phyloP scores from a whole-genome alignment of 2,329 filamentous ascomycete species.

The Fusarium sp. region DNA sequence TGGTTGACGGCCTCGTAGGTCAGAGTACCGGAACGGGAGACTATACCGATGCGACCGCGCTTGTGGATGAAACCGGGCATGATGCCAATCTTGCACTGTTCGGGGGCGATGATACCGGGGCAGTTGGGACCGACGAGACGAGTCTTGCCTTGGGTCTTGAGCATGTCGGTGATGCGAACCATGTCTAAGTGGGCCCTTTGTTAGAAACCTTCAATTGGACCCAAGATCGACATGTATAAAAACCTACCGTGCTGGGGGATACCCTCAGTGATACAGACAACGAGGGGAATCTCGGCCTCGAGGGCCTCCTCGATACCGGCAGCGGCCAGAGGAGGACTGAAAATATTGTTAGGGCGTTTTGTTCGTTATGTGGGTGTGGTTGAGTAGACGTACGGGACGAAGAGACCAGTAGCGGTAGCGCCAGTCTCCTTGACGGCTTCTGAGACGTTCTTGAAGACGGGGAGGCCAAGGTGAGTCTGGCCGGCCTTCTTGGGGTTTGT shows the following conservation, averaged over 20 bases:
- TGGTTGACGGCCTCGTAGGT: conserved; percentile 99
- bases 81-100: conserved; percentile 99
- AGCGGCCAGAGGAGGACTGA: conserved; percentile 89
- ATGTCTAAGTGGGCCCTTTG: conserved; percentile 73
- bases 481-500: conserved; percentile 99
- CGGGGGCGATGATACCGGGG: conserved; percentile 93
- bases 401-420: conserved; percentile 92
- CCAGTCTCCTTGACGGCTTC: conserved; percentile 92
- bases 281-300: conserved; percentile 89
- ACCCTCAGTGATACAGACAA: conserved; percentile 98
- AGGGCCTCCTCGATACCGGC: conserved; percentile 97
- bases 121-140: conserved; percentile 98
- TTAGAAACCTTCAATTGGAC: conserved; percentile 27
- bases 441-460: conserved; percentile 90
- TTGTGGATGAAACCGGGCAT: conserved; percentile 99
- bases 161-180: conserved; percentile 97
- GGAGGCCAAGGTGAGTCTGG: conserved; percentile 85
- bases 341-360: conserved; percentile 21
- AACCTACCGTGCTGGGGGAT: conserved; percentile 92
- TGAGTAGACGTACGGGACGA: conserved; percentile 79
- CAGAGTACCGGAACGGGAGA: conserved; percentile 96
- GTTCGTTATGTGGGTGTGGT: conserved; percentile 8
- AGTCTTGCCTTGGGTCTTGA: conserved; percentile 98
- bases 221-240: conserved; percentile 12
- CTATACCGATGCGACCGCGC: conserved; percentile 97